phyloP scores from a whole-genome alignment of 495 filamentous ascomycete genomes.

The Podospora comata region DNA sequence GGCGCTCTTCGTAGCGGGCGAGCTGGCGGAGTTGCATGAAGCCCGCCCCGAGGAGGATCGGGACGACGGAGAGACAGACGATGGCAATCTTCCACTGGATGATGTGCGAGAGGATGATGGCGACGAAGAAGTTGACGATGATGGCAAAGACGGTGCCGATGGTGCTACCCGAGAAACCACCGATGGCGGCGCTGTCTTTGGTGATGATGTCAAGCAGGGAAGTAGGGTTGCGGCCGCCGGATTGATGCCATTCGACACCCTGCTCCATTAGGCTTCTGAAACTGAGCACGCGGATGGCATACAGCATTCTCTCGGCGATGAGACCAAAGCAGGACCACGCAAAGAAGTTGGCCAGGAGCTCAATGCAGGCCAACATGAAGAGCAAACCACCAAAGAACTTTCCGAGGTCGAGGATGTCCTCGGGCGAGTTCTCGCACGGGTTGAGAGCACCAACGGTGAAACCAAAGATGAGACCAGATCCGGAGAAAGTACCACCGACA shows the following conservation, averaged over 20 bases:
- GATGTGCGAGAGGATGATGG: conserved; percentile 60
- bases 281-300: conserved; percentile 69
- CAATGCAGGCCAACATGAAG: conserved; percentile 75
- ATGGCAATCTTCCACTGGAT: conserved; percentile 86
- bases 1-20: conserved; percentile 63
- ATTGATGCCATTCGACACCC: conserved; percentile 83
- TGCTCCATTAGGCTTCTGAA: conserved; percentile 87
- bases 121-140: conserved; percentile 63
- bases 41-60: conserved; percentile 71
- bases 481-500: conserved; percentile 31
- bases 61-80: conserved; percentile 74
- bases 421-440: conserved; percentile 28
- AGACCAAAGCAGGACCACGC: conserved; percentile 72
- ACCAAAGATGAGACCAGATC: conserved; percentile 34
- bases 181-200: conserved; percentile 72
- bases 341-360: conserved; percentile 62
- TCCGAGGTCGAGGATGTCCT: conserved; percentile 55
- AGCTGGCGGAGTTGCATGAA: conserved; percentile 69
- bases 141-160: conserved; percentile 77
- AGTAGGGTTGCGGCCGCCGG: conserved; percentile 72
- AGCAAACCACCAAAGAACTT: conserved; percentile 91
- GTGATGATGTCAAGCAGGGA: conserved; percentile 75
- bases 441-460: conserved; percentile 37
- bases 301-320: conserved; percentile 71
- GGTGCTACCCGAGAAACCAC: conserved; percentile 72